Evolutionary conservation across 352 stramenopile genomes (phyloP).

Genomic region (Globisporangium abappressorium): DNA sequence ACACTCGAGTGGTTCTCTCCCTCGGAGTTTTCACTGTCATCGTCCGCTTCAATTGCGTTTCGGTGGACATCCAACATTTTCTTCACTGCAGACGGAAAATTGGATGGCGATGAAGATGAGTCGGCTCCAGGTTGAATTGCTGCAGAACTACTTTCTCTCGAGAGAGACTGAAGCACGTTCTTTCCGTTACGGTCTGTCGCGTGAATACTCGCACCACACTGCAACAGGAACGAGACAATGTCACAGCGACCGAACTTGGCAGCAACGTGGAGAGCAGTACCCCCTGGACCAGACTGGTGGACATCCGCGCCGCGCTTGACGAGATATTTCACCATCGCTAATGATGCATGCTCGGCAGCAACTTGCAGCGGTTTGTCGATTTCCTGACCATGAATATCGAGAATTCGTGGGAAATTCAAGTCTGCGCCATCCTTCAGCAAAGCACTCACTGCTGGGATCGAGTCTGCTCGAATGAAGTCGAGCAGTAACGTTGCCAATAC

Average conservation of each 20-base stretch:
- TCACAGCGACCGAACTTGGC: constrained; percentile 62
- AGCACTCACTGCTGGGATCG: constrained; percentile 62
- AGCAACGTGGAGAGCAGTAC: constrained; percentile 69
- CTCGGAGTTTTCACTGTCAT: constrained; percentile 57
- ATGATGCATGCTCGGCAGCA: constrained; percentile 52
- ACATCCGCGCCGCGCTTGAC: constrained; percentile 76
- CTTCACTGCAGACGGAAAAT: constrained; percentile 37
- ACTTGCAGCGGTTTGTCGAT: constrained; percentile 69
- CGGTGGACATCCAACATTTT: constrained; percentile 59
- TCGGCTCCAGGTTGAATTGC: not conserved
- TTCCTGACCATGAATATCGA: constrained; percentile 47
- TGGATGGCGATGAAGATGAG: not conserved
- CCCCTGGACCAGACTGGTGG: constrained; percentile 43
- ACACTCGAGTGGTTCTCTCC: constrained; percentile 26
- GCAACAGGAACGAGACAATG: constrained; percentile 67
- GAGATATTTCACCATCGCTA: constrained; percentile 75
- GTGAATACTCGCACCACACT: constrained; percentile 65
- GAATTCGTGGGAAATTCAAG: constrained; percentile 50
- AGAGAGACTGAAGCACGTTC: constrained; percentile 46
- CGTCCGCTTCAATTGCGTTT: constrained; percentile 21
- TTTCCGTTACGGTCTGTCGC: constrained; percentile 49
- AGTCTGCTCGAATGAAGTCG: constrained; percentile 73
- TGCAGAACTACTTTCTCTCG: not conserved
- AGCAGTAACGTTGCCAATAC: constrained; percentile 59
- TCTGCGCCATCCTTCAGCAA: constrained; percentile 77